Evolutionary conservation across 192 early-diverging fungal species (phyloP).

Genomic region (Tieghemiomyces parasiticus): DNA sequence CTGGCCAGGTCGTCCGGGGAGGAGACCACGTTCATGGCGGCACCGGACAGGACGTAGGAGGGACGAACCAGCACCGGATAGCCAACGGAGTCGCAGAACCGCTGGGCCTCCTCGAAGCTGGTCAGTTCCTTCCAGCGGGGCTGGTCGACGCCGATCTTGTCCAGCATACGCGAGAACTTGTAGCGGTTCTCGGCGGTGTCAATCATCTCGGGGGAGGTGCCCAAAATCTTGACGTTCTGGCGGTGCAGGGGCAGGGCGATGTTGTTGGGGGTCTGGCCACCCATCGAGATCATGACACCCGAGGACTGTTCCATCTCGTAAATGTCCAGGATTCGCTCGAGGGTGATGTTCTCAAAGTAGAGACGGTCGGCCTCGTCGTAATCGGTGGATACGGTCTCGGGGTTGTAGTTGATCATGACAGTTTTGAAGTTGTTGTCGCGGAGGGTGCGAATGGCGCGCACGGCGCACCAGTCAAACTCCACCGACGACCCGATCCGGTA

Average conservation of each 20-base stretch:
- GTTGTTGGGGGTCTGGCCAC: constrained; percentile 97
- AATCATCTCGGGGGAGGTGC: constrained; percentile 93
- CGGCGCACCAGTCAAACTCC: constrained; percentile 99
- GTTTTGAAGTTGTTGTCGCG: constrained; percentile 80
- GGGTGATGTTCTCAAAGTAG: constrained; percentile 91
- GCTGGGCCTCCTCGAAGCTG: constrained; percentile 64
- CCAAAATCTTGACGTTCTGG: constrained; percentile 85
- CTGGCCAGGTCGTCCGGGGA: constrained; percentile 65
- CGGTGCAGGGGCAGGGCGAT: constrained; percentile 84
- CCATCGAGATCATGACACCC: constrained; percentile 89
- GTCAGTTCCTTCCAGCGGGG: constrained; percentile 95
- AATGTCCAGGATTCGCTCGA: constrained; percentile 93
- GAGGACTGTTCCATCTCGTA: constrained; percentile 79
- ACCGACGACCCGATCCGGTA: constrained; percentile 97
- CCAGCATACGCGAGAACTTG: constrained; percentile 95
- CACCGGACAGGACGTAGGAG: constrained; percentile 95
- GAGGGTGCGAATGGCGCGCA: constrained; percentile 87
- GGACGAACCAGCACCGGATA: constrained; percentile 95
- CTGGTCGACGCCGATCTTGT: constrained; percentile 94
- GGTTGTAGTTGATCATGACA: constrained; percentile 99
- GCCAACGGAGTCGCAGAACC: constrained; percentile 76
- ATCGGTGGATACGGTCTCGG: constrained; percentile 98
- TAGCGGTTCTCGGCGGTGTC: constrained; percentile 95
- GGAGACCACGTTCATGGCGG: constrained; percentile 97
- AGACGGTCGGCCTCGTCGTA: constrained; percentile 96